Evolutionary conservation across 169 alveolate species (phyloP), one percentile per base, ranked within the genome.

Genomic region (Theileria parva): DNA sequence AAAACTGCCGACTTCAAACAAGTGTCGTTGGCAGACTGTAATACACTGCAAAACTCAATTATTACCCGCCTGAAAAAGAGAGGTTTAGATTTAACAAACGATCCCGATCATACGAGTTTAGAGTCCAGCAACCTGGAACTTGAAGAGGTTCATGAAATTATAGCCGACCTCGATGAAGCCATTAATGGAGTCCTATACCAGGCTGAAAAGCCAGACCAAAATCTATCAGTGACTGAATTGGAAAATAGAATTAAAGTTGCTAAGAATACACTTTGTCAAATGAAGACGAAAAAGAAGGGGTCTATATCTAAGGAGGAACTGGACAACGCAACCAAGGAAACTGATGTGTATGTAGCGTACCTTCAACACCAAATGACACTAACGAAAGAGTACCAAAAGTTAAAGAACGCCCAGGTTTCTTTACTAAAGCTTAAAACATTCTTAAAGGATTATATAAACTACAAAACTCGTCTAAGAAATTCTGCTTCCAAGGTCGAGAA

Each of bases 321-420:
- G 32, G 80, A 81, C 11, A 39, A 17, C 28, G 88, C 80, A 5
- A 48, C 68, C 0, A 44, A 39, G 30, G 88, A 81, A 48, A 76
- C 50, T 27, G 88, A 81, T 21, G 76, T 63, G 57, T 81, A 74
- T 57, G 39, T 75, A 8, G 53, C 85, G 15, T 66, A 81, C 66
- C 67, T 81, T 19, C 81, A 65, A 3, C 77, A 74, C 23, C 83
- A 81, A 75, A 39, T 77, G 13, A 39, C 44, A n/a, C n/a, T 81
- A 11, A 66, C 75, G 13, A 69, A 66, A 23, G 88, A 53, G 0
- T 81, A 25, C 51, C 85, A 74, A 73, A 53, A 74, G 55, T 65
- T 81, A 71, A 74, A 75, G 51, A 37, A 75, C 59, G 53, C 66
- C 37, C 85, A 81, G 23, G 55, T 39, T 23, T 55, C 77, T n/a